Evolutionary conservation across 2,329 filamentous ascomycete genomes (phyloP).

Genomic region (Ascochyta fabae): DNA sequence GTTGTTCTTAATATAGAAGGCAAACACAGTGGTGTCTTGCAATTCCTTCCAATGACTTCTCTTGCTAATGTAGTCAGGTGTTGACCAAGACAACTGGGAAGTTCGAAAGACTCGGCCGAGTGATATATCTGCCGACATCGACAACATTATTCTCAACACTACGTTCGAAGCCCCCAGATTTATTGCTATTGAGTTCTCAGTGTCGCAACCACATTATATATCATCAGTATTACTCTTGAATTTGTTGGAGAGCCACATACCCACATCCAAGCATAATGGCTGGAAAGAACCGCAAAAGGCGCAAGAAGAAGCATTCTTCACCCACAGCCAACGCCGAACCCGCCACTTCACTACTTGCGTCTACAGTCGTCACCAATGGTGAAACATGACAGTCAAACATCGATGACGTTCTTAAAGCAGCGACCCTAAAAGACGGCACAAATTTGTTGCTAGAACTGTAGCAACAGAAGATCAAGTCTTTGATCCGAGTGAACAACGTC

Average conservation of each 20-base stretch:
- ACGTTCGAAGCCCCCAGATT: no score
- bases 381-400: background rate
- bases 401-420: background rate
- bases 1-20: no score
- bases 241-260: background rate
- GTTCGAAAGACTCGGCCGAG: no score
- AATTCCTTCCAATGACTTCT: no score
- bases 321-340: background rate
- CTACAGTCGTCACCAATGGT: background rate
- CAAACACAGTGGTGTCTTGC: no score
- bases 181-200: no score
- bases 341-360: background rate
- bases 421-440: background rate
- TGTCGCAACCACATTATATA: no score
- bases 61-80: no score
- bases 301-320: background rate
- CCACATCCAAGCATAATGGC: background rate
- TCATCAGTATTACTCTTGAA: background rate
- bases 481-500: background rate
- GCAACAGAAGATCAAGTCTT: background rate
- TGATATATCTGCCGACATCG: no score
- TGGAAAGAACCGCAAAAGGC: background rate
- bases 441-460: background rate
- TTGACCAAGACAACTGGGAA: no score
- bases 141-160: no score